phyloP scores from a whole-genome alignment of 345 rosid species.

The Brassica nigra region DNA sequence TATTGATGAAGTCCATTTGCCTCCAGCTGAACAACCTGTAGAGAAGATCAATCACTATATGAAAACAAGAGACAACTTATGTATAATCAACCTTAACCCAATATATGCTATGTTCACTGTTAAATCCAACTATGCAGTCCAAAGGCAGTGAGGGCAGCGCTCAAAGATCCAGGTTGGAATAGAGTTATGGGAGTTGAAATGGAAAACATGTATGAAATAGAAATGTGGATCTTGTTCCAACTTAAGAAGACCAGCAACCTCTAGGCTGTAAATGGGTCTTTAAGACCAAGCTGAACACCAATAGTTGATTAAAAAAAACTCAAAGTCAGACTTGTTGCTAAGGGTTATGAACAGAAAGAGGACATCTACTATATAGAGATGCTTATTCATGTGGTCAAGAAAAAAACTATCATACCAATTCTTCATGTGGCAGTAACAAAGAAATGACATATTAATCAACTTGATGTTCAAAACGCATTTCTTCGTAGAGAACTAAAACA shows the following conservation, averaged over 20 bases:
- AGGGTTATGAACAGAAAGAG: not conserved
- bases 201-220: not conserved
- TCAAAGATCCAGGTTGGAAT: not conserved
- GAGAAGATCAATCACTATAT: not conserved
- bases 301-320: not conserved
- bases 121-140: not conserved
- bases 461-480: not conserved
- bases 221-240: not conserved
- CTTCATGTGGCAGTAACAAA: not conserved
- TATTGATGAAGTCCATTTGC: not conserved
- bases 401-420: not conserved
- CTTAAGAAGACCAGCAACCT: not conserved
- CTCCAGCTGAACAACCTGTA: not conserved
- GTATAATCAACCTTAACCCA: not conserved
- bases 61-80: not conserved
- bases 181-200: not conserved
- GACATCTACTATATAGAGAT: too few relatives aligned
- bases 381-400: not conserved
- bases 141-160: not conserved
- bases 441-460: not conserved
- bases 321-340: not conserved
- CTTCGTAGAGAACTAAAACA: not conserved
- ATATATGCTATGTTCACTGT: not conserved
- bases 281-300: not conserved
- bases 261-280: not conserved